Conservation (phyloP, 768 basidiomycete species). For the Boletus rubropictus region DNA sequence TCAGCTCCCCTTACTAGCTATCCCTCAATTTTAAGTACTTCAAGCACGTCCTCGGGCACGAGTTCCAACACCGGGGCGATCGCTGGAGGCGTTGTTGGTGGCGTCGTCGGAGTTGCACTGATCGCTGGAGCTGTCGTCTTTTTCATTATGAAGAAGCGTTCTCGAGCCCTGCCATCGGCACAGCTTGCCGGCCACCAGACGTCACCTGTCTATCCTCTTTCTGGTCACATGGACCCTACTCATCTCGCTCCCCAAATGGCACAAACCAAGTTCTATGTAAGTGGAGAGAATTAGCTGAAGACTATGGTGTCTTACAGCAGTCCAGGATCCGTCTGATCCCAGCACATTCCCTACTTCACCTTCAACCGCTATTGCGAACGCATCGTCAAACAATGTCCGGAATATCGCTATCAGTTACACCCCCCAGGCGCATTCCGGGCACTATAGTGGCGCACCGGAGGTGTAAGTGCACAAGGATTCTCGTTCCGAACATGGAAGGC, state of each 20-base stretch:
- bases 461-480: constrained; percentile 5
- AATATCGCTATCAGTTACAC: constrained; percentile 11
- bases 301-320: constrained; percentile 2
- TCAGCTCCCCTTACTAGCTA: constrained; percentile 15
- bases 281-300: not conserved
- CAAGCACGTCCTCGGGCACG: constrained; percentile 2
- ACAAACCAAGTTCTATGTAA: constrained; percentile 29
- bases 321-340: constrained; percentile 34
- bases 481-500: not conserved
- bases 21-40: constrained; percentile 5
- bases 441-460: constrained; percentile 26
- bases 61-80: constrained; percentile 47
- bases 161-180: constrained; percentile 18
- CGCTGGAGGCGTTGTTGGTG: constrained; percentile 59
- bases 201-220: too few relatives aligned
- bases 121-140: constrained; percentile 38
- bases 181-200: too few relatives aligned
- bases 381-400: constrained; percentile 5
- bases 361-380: constrained; percentile 9
- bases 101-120: constrained; percentile 47
- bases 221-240: constrained; percentile 8
- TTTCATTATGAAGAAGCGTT: constrained; percentile 30
- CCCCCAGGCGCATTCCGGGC: constrained; percentile 5
- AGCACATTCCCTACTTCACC: constrained; percentile 32
- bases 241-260: constrained; percentile 15